These are phyloP conservation scores for Geotrichum restrictum DNA, from an alignment of 1,139 yeast genomes.

Conservation along the genomic window DNA sequence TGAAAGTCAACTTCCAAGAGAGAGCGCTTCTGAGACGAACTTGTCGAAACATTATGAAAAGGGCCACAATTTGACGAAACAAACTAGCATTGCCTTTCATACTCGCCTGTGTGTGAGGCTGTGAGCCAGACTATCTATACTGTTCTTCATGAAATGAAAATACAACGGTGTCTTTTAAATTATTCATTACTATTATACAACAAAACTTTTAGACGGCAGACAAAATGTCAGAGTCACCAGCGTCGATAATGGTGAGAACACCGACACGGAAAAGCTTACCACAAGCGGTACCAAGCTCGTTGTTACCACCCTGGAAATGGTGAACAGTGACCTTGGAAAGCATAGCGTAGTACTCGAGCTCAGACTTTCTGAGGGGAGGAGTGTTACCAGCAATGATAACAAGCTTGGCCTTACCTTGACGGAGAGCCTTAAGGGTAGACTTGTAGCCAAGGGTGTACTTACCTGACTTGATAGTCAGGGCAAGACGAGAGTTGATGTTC, in stretches of 20 bases:
- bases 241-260: constrained; percentile 91
- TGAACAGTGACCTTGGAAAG: constrained; percentile 94
- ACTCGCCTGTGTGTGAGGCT: background rate
- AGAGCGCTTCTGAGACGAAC: no score
- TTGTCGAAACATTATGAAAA: no score
- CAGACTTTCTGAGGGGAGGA: constrained; percentile 99
- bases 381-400: constrained; percentile 98
- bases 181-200: background rate
- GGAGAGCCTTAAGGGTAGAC: constrained; percentile 96
- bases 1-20: no score
- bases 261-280: constrained; percentile 99
- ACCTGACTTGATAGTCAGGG: constrained; percentile 98
- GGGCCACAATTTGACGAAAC: background rate
- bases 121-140: no score
- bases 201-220: constrained; percentile 37
- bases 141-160: background rate
- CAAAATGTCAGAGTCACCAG: constrained; percentile 99
- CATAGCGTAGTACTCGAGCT: constrained; percentile 99
- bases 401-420: constrained; percentile 94
- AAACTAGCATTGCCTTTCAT: background rate
- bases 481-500: constrained; percentile 96
- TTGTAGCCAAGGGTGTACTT: constrained; percentile 99
- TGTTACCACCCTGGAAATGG: constrained; percentile 99
- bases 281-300: constrained; percentile 99
- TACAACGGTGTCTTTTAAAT: no score